phyloP scores from a whole-genome alignment of 129 eudicot genomes.

The Lactuca sativa region DNA sequence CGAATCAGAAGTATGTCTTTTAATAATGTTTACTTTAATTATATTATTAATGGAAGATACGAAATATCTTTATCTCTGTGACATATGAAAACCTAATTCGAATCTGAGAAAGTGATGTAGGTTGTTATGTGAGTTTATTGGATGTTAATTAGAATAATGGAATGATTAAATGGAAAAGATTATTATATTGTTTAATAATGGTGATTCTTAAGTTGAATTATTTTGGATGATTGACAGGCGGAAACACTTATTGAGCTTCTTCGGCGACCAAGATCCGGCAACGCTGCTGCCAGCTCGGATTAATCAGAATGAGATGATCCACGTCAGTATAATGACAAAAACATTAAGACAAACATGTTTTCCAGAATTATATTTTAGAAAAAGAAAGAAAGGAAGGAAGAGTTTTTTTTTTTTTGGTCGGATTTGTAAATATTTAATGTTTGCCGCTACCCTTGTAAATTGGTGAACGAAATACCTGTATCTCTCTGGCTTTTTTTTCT shows the following conservation, averaged over 20 bases:
- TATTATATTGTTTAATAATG: slow-evolving; percentile 14
- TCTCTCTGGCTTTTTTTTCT: neutral
- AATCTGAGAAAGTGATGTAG: slow-evolving; percentile 7
- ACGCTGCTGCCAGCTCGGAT: slow-evolving; percentile 44
- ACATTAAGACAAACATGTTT: slow-evolving; percentile 1
- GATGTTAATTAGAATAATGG: neutral
- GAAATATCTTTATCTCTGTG: slow-evolving; percentile 13
- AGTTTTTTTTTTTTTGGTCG: slow-evolving; percentile 1
- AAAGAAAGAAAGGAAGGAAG: slow-evolving; percentile 8
- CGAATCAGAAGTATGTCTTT: neutral
- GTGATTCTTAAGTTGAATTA: slow-evolving; percentile 26
- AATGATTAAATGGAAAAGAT: neutral
- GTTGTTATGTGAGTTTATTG: neutral
- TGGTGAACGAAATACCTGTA: slow-evolving; percentile 22
- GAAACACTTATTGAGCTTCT: slow-evolving; percentile 72
- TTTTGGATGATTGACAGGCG: slow-evolving; percentile 54
- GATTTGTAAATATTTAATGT: slow-evolving; percentile 25
- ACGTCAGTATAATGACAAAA: slow-evolving; percentile 19
- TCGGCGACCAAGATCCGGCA: slow-evolving; percentile 86
- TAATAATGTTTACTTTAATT: neutral
- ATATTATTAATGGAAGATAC: neutral
- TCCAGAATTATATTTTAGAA: neutral
- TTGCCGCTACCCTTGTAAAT: slow-evolving; percentile 19
- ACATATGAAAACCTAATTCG: slow-evolving; percentile 16
- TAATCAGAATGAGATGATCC: slow-evolving; percentile 43